phyloP scores from a whole-genome alignment of 768 basidiomycete genomes.

The Trichaptum fuscoviolaceum region DNA sequence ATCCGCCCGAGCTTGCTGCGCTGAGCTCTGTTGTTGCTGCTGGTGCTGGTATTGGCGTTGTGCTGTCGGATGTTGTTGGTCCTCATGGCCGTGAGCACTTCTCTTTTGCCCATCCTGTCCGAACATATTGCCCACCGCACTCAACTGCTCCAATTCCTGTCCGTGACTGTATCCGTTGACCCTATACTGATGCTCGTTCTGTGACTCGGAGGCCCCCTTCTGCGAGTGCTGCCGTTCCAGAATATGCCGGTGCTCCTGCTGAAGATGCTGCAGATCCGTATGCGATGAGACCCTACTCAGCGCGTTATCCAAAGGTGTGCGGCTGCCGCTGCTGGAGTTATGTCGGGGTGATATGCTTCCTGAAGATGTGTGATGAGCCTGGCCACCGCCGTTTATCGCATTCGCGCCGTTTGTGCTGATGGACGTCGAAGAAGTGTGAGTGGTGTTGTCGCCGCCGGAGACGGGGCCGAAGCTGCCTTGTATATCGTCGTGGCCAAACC shows the following conservation, averaged over 20 bases:
- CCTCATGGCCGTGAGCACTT: neutral
- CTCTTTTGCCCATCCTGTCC: neutral
- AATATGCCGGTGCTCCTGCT: neutral
- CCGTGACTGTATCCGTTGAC: neutral
- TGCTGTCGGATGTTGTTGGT: neutral
- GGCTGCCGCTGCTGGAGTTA: neutral
- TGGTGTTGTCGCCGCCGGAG: neutral
- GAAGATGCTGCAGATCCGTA: neutral
- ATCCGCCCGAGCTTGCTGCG: neutral
- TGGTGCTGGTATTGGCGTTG: neutral
- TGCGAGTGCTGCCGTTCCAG: neutral
- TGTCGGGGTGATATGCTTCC: neutral
- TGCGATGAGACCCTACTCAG: neutral
- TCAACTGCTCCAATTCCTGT: neutral
- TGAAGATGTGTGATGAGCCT: neutral
- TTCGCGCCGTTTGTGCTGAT: neutral
- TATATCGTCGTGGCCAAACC: neutral
- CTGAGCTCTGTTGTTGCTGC: neutral
- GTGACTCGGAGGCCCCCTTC: neutral
- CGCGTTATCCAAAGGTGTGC: too few species aligned
- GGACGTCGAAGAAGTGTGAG: neutral
- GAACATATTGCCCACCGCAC: neutral
- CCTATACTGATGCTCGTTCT: neutral
- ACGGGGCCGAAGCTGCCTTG: neutral
- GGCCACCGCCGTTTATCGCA: neutral